These are phyloP conservation scores for Phaffia rhodozyma DNA, from an alignment of 1,284 basidiomycete species.

Conservation along the genomic window DNA sequence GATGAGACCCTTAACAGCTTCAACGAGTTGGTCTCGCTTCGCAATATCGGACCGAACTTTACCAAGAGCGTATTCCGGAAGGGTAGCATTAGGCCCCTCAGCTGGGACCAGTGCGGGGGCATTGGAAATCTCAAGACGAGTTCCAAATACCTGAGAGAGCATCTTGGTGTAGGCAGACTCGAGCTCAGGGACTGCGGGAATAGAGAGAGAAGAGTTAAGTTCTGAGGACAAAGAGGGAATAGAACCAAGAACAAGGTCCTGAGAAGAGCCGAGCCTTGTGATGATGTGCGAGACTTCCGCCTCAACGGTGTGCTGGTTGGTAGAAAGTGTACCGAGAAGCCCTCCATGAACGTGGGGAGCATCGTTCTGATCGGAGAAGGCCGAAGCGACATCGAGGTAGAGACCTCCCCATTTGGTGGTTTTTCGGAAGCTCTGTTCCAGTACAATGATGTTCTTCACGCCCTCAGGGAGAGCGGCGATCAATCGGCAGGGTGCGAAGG, in stretches of 20 bases:
- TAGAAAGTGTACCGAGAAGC: conserved; percentile 44
- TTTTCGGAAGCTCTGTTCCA: conserved; percentile 66
- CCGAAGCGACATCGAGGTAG: conserved; percentile 67
- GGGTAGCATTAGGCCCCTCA: conserved; percentile 62
- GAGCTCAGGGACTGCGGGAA: conserved; percentile 66
- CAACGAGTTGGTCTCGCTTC: conserved; percentile 52
- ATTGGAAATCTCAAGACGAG: conserved; percentile 74
- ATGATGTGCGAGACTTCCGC: conserved; percentile 32
- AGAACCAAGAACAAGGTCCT: conserved; percentile 23
- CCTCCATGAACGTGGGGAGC: conserved; percentile 50
- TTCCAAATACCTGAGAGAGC: conserved; percentile 62
- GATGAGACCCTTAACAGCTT: conserved; percentile 47
- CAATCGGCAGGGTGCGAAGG: conserved; percentile 55
- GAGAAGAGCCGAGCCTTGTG: conserved; percentile 21
- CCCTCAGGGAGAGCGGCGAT: conserved; percentile 52
- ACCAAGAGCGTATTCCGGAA: conserved; percentile 87
- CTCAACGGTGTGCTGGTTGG: conserved; percentile 30
- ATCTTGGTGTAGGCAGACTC: conserved; percentile 87
- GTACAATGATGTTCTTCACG: conserved; percentile 61
- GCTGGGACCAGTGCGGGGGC: conserved; percentile 57
- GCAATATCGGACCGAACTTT: conserved; percentile 72
- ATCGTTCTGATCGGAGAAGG: conserved; percentile 52
- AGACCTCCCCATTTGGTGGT: conserved; percentile 78
- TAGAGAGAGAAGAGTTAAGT: conserved; percentile 25
- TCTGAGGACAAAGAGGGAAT: conserved; percentile 26